Evolutionary conservation across 257 asterid genomes (phyloP).

Genomic region (Agastache rugosa): DNA sequence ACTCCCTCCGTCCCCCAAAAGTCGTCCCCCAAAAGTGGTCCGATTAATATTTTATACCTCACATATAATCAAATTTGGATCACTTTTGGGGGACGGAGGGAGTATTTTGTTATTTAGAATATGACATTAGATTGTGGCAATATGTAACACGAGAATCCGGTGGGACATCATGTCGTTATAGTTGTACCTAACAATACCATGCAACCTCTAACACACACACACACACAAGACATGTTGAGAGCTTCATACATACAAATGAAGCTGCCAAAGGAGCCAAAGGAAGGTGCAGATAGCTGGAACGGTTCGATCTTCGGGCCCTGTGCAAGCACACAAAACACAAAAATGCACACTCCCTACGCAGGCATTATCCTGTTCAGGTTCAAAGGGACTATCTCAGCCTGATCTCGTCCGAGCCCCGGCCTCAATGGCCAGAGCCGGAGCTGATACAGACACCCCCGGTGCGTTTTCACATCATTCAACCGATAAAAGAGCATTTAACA

Average conservation of each 20-base stretch:
- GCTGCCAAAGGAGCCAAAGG: conserved; percentile 33
- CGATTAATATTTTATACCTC: too few relatives aligned
- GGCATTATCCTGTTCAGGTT: conserved; percentile 98
- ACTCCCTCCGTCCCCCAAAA: too few relatives aligned
- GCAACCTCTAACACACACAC: not conserved
- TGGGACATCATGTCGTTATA: not conserved
- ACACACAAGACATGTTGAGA: not conserved
- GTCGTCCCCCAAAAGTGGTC: too few relatives aligned
- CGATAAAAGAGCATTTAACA: conserved; percentile 26
- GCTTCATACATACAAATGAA: conserved; percentile 6
- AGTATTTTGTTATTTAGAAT: too few relatives aligned
- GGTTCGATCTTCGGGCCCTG: conserved; percentile 58
- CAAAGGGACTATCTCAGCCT: conserved; percentile 99
- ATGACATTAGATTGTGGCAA: too few relatives aligned
- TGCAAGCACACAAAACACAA: conserved; percentile 53
- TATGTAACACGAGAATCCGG: not conserved
- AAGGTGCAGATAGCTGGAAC: conserved; percentile 30
- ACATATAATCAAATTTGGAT: too few relatives aligned
- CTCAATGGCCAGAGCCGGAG: conserved; percentile 41
- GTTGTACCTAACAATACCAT: not conserved
- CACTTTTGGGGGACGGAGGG: too few relatives aligned
- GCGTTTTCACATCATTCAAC: conserved; percentile 72
- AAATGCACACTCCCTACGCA: conserved; percentile 98
- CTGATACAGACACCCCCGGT: conserved; percentile 95
- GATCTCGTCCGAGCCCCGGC: conserved; percentile 52